Percentiles rank a stretch among this genome's conserved stretches.
phyloP scores from a whole-genome alignment of 1,284 basidiomycete genomes.

The Malassezia cuniculi region DNA sequence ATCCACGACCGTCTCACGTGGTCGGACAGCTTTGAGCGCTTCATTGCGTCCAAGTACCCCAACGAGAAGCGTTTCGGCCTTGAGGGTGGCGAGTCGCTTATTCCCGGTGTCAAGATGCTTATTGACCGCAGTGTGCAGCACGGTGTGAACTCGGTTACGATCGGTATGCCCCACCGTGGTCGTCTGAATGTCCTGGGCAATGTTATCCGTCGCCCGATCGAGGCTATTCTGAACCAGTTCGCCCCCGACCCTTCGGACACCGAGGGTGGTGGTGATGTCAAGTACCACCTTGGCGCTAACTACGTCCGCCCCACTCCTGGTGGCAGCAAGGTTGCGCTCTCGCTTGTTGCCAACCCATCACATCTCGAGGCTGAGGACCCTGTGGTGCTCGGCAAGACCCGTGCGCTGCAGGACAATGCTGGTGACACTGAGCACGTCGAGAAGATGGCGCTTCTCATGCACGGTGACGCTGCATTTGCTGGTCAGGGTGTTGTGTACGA shows the following conservation, averaged over 20 bases:
- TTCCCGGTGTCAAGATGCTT: conserved; percentile 97
- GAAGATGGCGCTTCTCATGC: conserved; percentile 77
- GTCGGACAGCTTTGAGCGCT: conserved; percentile 98
- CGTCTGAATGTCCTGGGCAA: conserved; percentile 95
- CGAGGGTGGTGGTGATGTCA: conserved; percentile 82
- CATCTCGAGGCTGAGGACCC: conserved; percentile 96
- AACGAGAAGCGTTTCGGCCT: conserved; percentile 99
- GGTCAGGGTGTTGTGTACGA: conserved; percentile 98
- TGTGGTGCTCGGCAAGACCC: conserved; percentile 92
- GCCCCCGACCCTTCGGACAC: conserved; percentile 49
- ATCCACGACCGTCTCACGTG: conserved; percentile 97
- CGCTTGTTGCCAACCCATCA: conserved; percentile 95
- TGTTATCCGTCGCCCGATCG: conserved; percentile 94
- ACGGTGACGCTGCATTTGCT: conserved; percentile 97
- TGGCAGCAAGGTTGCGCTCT: conserved; percentile 92
- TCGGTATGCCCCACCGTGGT: conserved; percentile 98
- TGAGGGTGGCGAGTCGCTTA: conserved; percentile 92
- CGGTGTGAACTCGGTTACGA: conserved; percentile 88
- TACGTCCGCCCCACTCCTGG: conserved; percentile 95
- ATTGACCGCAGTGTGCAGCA: conserved; percentile 90
- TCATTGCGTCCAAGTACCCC: conserved; percentile 94
- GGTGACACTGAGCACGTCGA: conserved; percentile 55
- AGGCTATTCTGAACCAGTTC: conserved; percentile 97
- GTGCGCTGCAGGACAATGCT: conserved; percentile 90
- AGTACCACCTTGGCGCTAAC: conserved; percentile 96